These are phyloP conservation scores for Lactifluus pinguis DNA, from an alignment of 768 basidiomycete species.

Conservation along the genomic window DNA sequence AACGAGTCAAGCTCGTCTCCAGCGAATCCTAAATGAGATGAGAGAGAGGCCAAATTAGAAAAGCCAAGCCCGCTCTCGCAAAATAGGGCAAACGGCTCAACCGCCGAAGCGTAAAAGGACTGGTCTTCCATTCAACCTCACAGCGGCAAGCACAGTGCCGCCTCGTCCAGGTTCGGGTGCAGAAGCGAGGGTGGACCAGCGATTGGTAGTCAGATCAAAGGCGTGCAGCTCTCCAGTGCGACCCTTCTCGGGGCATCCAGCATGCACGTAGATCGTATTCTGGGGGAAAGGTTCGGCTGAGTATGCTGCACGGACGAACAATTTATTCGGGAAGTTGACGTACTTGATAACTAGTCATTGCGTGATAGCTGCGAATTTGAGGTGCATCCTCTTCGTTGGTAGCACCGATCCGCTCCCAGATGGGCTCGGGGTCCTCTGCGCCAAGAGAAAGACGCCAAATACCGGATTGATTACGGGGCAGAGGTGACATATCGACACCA, in stretches of 20 bases:
- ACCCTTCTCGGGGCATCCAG: conserved; percentile 32
- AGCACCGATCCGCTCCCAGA: conserved; percentile 19
- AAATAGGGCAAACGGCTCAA: conserved; percentile 1
- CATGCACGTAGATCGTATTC: conserved; percentile 32
- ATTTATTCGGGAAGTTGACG: background rate
- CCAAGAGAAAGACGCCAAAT: background rate
- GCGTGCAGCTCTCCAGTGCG: conserved; percentile 30
- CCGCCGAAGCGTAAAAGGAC: conserved; percentile 34
- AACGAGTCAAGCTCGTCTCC: conserved; percentile 26
- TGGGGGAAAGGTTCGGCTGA: conserved; percentile 6
- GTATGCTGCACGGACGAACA: background rate
- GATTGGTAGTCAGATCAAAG: conserved; percentile 24
- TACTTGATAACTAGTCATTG: conserved; percentile 26
- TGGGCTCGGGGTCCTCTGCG: background rate
- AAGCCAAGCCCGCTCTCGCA: background rate
- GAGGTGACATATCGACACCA: conserved; percentile 31
- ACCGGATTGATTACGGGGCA: conserved; percentile 21
- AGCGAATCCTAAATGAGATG: conserved; percentile 25
- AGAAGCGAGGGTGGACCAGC: conserved; percentile 28
- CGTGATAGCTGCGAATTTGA: conserved; percentile 30
- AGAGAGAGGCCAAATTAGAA: background rate
- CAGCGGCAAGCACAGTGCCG: conserved; percentile 32
- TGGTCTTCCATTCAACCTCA: conserved; percentile 14
- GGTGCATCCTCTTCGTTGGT: conserved; percentile 28
- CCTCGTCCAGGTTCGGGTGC: conserved; percentile 33